phyloP scores from a whole-genome alignment of 2,329 filamentous ascomycete genomes.

The Stromatinia cepivora region DNA sequence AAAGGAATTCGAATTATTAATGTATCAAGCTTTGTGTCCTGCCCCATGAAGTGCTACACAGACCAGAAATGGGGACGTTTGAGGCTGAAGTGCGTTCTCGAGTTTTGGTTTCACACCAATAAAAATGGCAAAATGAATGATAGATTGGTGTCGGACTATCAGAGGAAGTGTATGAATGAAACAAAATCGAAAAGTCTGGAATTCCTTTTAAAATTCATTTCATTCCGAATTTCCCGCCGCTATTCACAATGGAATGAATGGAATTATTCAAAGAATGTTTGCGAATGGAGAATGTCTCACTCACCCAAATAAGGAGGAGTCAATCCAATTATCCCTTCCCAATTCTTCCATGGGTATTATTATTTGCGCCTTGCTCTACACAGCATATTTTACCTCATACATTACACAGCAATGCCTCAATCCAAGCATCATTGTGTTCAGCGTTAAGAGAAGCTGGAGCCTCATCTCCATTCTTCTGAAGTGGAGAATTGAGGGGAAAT shows the following conservation, averaged over 20 bases:
- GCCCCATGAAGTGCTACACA: background rate
- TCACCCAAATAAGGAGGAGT: background rate
- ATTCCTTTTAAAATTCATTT: background rate
- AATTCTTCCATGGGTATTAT: background rate
- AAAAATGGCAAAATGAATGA: constrained; percentile 1
- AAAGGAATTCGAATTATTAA: constrained; percentile 11
- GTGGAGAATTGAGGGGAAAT: background rate
- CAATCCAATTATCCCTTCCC: background rate
- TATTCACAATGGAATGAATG: background rate
- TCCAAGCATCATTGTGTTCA: too few species aligned
- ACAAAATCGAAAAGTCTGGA: background rate
- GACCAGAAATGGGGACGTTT: background rate
- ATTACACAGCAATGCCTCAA: background rate
- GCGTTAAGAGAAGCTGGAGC: background rate
- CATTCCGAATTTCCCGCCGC: background rate
- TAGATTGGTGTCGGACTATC: background rate
- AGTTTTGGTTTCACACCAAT: background rate
- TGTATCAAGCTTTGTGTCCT: background rate
- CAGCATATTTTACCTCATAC: background rate
- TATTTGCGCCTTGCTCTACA: background rate
- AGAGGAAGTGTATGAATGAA: background rate
- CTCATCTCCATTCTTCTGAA: background rate
- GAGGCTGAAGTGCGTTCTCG: background rate
- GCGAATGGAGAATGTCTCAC: background rate
- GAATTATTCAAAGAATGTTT: background rate